phyloP scores from a whole-genome alignment of 2,329 filamentous ascomycete genomes.

The Aspergillus fructus region DNA sequence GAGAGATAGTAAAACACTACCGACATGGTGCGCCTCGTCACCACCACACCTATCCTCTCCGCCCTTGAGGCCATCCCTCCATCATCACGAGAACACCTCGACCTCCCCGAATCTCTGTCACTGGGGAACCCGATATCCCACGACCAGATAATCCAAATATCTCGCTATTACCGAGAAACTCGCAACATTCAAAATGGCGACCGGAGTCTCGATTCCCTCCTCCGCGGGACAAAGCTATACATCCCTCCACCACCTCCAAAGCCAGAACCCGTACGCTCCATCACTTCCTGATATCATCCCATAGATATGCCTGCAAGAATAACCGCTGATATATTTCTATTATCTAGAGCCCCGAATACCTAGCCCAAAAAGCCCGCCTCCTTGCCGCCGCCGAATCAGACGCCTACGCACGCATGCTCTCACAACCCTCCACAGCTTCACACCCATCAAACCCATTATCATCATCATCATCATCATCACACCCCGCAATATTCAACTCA shows the following conservation, averaged over 20 bases:
- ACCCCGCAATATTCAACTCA: slow-evolving; percentile 47
- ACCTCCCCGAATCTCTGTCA: slow-evolving; percentile 31
- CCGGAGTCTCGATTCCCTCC: slow-evolving; percentile 64
- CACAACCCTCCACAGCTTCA: slow-evolving; percentile 55
- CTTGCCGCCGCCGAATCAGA: slow-evolving; percentile 79
- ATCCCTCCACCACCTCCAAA: slow-evolving; percentile 77
- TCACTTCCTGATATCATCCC: neutral
- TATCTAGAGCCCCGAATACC: slow-evolving; percentile 70
- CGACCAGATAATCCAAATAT: slow-evolving; percentile 39
- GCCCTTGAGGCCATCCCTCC: slow-evolving; percentile 39
- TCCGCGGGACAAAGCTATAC: slow-evolving; percentile 72
- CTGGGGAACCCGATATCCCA: slow-evolving; percentile 42
- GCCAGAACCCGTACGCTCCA: slow-evolving; percentile 65
- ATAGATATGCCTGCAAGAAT: neutral
- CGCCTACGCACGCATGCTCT: slow-evolving; percentile 77
- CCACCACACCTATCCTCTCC: slow-evolving; percentile 40
- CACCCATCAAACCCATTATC: slow-evolving; percentile 52
- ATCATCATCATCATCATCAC: neutral
- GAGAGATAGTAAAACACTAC: neutral
- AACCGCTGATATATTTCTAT: neutral
- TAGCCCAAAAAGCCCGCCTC: slow-evolving; percentile 81
- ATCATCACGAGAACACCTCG: slow-evolving; percentile 31
- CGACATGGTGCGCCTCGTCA: slow-evolving; percentile 43
- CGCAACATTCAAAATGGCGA: neutral
- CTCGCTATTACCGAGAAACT: slow-evolving; percentile 27